Base-by-base conservation (phyloP, 371 early-diverging fungal genomes). In the Paraphysoderma sedebokerense region DNA sequence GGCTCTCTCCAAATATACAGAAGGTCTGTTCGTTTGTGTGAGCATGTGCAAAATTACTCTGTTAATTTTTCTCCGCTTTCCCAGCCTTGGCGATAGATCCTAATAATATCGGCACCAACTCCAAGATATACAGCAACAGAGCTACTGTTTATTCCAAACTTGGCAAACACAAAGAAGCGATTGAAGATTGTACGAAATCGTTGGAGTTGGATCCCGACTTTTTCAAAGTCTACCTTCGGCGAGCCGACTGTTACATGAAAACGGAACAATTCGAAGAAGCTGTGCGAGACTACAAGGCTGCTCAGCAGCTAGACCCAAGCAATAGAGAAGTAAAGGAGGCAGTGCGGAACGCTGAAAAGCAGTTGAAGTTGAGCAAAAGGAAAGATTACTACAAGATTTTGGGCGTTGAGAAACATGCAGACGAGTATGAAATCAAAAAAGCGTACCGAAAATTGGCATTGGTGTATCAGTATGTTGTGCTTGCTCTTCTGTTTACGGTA, bases 371-470 rank as follows among this genome's bases (percentile, higher is more conserved):
- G 40, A 61, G 62, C 58, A 57, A 62, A 63, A 51, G 57, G 64
- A 83, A 62, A 56, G 77, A 85, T 56, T 81, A 79, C 48, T 87
- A 87, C 60, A 75, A 79, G 53, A 63, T 86, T 23, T 56, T 90
- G 9, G 85, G 77, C 8, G 48, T 83, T 13, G 58, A 63, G 17
- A 63, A 76, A 34, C 58, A 67, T 28, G 63, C 76, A 3, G 53
- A 58, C 19, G 55, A 66, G 22, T 57, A 65, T 44, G 81, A 82
- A 12, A 79, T 87, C 44, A 77, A 73, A 52, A 78, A 74, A 51
- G 79, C 82, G 3, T 89, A 82, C 54, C 74, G 79, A n/a, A 68
- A 67, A 45, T 62, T 79, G 30, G 86, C 85, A 5, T 59, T 87
- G 38, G 63, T n/a, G n/a, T n/a, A n/a, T n/a, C n/a, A n/a, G n/a